phyloP scores from a whole-genome alignment of 306 rosid species.

The Rubus idaeus region DNA sequence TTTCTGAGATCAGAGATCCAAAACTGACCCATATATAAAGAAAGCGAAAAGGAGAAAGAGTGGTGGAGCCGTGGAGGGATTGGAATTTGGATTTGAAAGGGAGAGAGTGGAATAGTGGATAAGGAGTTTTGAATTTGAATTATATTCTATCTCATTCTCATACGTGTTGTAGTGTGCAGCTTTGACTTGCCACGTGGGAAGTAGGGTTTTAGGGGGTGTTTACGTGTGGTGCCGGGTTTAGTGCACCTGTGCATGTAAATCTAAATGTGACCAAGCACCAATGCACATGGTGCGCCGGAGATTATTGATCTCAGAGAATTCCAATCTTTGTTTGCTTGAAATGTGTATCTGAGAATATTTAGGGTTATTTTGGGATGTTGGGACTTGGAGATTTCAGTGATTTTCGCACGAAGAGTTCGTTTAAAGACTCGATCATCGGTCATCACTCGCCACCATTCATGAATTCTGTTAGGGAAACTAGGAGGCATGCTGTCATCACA shows the following conservation, averaged over 20 bases:
- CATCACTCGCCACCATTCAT: neutral
- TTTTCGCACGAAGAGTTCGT: too few relatives aligned
- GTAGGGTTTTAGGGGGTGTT: neutral
- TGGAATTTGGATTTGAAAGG: slow-evolving; percentile 21
- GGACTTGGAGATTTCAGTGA: neutral
- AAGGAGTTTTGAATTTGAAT: slow-evolving; percentile 18
- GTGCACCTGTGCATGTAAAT: slow-evolving; percentile 13
- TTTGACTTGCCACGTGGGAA: slow-evolving; percentile 23
- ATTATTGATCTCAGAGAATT: neutral
- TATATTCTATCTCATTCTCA: neutral
- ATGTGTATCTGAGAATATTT: too few relatives aligned
- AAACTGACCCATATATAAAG: neutral
- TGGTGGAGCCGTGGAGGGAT: neutral
- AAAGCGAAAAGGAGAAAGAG: slow-evolving; percentile 7
- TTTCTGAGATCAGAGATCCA: slow-evolving; percentile 1
- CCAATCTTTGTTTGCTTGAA: neutral
- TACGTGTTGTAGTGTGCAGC: slow-evolving; percentile 13
- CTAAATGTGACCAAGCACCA: neutral
- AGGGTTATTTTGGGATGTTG: neutral
- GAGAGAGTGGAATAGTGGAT: slow-evolving; percentile 10
- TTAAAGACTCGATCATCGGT: too few relatives aligned
- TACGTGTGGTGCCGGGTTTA: slow-evolving; percentile 10
- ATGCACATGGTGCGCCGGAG: too few relatives aligned
- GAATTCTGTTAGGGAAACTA: neutral
- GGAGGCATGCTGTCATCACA: neutral